Conservation (phyloP, 2,329 filamentous ascomycete species). For the Emmonsiellopsis sp. region DNA sequence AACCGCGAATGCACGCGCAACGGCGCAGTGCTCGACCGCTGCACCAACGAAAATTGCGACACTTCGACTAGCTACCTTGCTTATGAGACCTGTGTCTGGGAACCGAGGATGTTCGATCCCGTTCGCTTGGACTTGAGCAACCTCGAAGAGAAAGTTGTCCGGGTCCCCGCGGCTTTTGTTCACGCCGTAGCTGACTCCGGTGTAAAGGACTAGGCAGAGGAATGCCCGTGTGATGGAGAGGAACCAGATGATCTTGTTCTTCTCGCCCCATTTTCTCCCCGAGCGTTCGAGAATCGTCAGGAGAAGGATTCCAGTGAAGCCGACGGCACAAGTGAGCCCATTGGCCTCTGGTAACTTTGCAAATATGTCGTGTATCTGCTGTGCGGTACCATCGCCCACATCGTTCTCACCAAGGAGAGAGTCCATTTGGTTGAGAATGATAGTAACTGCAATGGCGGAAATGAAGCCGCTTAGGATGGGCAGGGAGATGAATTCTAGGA, state of each 20-base stretch:
- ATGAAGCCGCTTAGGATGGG: constrained; percentile 58
- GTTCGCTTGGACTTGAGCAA: constrained; percentile 49
- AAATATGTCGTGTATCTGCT: constrained; percentile 52
- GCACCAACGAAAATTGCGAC: constrained; percentile 27
- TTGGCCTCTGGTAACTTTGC: constrained; percentile 50
- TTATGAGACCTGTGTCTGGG: constrained; percentile 41
- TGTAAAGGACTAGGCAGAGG: constrained; percentile 52
- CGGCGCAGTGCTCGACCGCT: constrained; percentile 52
- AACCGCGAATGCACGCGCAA: constrained; percentile 54
- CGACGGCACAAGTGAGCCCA: constrained; percentile 47
- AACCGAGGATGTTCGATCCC: constrained; percentile 45
- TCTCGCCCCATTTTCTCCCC: constrained; percentile 51
- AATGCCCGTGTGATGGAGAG: constrained; percentile 53
- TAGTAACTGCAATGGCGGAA: constrained; percentile 56
- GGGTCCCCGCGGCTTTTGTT: constrained; percentile 40
- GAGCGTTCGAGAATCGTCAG: constrained; percentile 49
- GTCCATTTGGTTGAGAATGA: constrained; percentile 55
- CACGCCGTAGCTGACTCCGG: constrained; percentile 53
- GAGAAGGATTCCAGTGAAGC: constrained; percentile 49
- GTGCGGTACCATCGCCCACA: constrained; percentile 44
- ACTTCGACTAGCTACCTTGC: constrained; percentile 43
- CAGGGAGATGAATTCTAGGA: constrained; percentile 57
- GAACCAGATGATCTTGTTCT: constrained; percentile 50
- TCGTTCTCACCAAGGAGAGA: constrained; percentile 49
- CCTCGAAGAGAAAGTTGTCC: constrained; percentile 44